Evolutionary conservation across 371 early-diverging fungal genomes (phyloP).

Genomic region (Rhizomucor pusillus): DNA sequence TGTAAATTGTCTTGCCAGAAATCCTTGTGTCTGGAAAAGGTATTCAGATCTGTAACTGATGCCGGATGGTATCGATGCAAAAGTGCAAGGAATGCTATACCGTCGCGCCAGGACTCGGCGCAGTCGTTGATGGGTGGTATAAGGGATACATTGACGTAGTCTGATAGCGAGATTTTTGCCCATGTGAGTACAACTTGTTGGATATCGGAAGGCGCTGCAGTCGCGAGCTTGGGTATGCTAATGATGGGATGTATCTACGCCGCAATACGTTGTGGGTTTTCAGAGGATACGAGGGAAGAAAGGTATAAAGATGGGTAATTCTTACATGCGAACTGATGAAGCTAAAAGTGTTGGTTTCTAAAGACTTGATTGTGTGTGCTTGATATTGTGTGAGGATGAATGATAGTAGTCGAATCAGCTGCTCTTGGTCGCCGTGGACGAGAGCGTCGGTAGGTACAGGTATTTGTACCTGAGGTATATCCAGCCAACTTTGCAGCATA

Average conservation of each 20-base stretch:
- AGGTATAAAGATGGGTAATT: slow-evolving; percentile 1
- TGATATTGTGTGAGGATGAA: slow-evolving; percentile 37
- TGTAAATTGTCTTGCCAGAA: slow-evolving; percentile 14
- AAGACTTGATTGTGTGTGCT: slow-evolving; percentile 20
- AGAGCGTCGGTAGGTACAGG: slow-evolving; percentile 3
- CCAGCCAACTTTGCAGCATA: slow-evolving; percentile 7
- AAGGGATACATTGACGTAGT: slow-evolving; percentile 50
- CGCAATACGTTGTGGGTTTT: background rate
- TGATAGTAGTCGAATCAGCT: slow-evolving; percentile 24
- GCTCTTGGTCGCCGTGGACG: slow-evolving; percentile 17
- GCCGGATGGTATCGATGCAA: slow-evolving; percentile 64
- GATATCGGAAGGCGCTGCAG: slow-evolving; percentile 32
- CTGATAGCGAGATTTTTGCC: slow-evolving; percentile 54
- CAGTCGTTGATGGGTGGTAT: slow-evolving; percentile 56
- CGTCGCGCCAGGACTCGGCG: slow-evolving; percentile 60
- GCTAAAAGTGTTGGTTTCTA: slow-evolving; percentile 19
- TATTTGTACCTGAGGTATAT: slow-evolving; percentile 1
- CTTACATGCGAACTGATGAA: slow-evolving; percentile 34
- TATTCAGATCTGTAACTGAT: slow-evolving; percentile 51
- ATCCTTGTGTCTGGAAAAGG: slow-evolving; percentile 9
- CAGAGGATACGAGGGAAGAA: background rate
- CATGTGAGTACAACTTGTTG: slow-evolving; percentile 57
- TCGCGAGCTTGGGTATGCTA: slow-evolving; percentile 27
- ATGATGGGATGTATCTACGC: slow-evolving; percentile 14
- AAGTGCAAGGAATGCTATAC: slow-evolving; percentile 61